Evolutionary conservation across 2,329 filamentous ascomycete genomes (phyloP).

Genomic region (Anisogramma anomala): DNA sequence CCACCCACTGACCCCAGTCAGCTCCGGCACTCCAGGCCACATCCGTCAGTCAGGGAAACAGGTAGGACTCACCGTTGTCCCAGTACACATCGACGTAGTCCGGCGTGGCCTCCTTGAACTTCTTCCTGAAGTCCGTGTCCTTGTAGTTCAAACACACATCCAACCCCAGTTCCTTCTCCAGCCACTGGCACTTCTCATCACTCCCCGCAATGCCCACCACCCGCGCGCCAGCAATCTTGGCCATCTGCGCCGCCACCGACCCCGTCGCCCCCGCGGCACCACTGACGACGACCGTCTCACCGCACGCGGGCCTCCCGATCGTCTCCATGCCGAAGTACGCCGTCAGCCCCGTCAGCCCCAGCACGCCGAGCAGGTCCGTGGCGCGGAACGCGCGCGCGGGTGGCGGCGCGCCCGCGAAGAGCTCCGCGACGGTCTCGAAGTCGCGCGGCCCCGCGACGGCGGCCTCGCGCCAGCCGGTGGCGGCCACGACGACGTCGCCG

Average conservation of each 20-base stretch:
- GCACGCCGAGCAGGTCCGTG: constrained; percentile 43
- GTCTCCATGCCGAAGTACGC: constrained; percentile 57
- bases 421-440: constrained; percentile 17
- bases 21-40: background rate
- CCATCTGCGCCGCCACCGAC: constrained; percentile 54
- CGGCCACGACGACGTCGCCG: constrained; percentile 39
- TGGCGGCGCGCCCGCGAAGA: constrained; percentile 13
- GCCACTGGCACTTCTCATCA: constrained; percentile 48
- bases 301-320: constrained; percentile 47
- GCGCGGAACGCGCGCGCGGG: constrained; percentile 19
- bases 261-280: constrained; percentile 59
- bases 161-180: constrained; percentile 49
- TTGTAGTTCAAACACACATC: constrained; percentile 62
- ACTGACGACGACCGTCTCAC: constrained; percentile 55
- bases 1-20: constrained; percentile 42
- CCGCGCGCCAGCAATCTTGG: constrained; percentile 47
- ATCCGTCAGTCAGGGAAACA: background rate
- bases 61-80: constrained; percentile 40
- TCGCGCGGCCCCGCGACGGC: constrained; percentile 37
- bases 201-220: constrained; percentile 46
- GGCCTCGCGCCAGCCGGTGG: constrained; percentile 47
- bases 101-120: constrained; percentile 51
- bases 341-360: constrained; percentile 51
- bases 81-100: constrained; percentile 58
- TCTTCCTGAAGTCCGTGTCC: constrained; percentile 44